A percentile compares a stretch with the other conserved stretches of the same genome.
Evolutionary conservation across 371 early-diverging fungal species (phyloP).

Genomic region (Mortierella polycephala): DNA sequence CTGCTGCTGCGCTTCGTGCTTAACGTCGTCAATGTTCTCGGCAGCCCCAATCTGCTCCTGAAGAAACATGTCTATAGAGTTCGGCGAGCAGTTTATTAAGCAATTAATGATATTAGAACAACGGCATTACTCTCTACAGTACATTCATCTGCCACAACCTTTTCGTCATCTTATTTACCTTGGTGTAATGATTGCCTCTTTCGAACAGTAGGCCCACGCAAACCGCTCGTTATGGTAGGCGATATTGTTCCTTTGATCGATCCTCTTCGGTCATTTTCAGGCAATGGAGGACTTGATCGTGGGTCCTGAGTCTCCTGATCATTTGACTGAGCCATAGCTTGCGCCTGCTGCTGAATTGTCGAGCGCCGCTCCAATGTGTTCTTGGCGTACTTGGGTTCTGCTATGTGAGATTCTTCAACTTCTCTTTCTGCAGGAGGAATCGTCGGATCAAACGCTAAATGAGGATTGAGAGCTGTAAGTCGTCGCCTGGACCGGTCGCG

Average conservation of each 20-base stretch:
- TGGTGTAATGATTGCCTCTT: slow-evolving; percentile 43
- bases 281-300: slow-evolving; percentile 7
- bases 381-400: slow-evolving; percentile 2
- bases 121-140: background rate
- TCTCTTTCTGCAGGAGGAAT: slow-evolving; percentile 23
- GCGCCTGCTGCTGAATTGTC: background rate
- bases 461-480: slow-evolving; percentile 21
- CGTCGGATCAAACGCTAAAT: slow-evolving; percentile 39
- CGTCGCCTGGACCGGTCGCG: slow-evolving; percentile 9
- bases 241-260: background rate
- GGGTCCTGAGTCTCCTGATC: slow-evolving; percentile 15
- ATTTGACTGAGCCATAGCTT: background rate
- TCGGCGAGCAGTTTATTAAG: too few species aligned
- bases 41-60: slow-evolving; percentile 5
- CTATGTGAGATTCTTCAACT: background rate
- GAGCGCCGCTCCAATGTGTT: slow-evolving; percentile 26
- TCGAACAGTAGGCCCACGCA: slow-evolving; percentile 18
- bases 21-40: background rate
- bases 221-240: background rate
- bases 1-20: slow-evolving; percentile 1
- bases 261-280: background rate
- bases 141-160: background rate
- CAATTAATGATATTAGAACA: too few species aligned
- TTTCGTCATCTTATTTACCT: slow-evolving; percentile 16
- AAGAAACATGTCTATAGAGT: slow-evolving; percentile 23